A percentile compares a stretch with the other conserved stretches of the same genome.
Conservation (phyloP, 2,329 filamentous ascomycete species). For the Talaromyces piceae region DNA sequence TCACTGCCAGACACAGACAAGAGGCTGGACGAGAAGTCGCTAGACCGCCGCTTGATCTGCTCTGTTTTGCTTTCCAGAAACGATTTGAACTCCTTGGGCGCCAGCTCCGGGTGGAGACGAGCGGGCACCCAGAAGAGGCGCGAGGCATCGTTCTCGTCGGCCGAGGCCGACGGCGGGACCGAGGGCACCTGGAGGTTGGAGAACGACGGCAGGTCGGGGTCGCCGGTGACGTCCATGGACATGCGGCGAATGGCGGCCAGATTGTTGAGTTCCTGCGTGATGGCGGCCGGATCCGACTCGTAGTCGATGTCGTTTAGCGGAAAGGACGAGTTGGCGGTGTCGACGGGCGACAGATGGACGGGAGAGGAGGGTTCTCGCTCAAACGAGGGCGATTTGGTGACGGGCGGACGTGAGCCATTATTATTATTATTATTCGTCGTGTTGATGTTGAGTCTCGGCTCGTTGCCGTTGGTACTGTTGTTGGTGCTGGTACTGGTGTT, state of each 20-base stretch:
- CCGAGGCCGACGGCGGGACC: slow-evolving; percentile 35
- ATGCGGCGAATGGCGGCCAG: slow-evolving; percentile 82
- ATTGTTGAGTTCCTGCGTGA: slow-evolving; percentile 88
- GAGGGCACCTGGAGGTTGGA: slow-evolving; percentile 35
- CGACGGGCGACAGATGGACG: slow-evolving; percentile 47
- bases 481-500: slow-evolving; percentile 24
- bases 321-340: slow-evolving; percentile 54
- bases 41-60: slow-evolving; percentile 76
- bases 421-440: slow-evolving; percentile 24
- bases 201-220: slow-evolving; percentile 48
- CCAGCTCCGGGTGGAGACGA: slow-evolving; percentile 85
- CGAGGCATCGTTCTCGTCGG: slow-evolving; percentile 78
- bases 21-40: slow-evolving; percentile 57
- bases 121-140: slow-evolving; percentile 94
- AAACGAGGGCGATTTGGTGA: slow-evolving; percentile 19
- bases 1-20: slow-evolving; percentile 46
- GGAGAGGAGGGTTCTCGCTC: slow-evolving; percentile 45
- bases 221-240: slow-evolving; percentile 80
- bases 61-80: slow-evolving; percentile 92
- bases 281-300: slow-evolving; percentile 80
- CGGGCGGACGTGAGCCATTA: slow-evolving; percentile 15
- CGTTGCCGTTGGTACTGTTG: slow-evolving; percentile 28
- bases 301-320: slow-evolving; percentile 79
- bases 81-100: slow-evolving; percentile 91
- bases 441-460: too few species aligned